A percentile compares a stretch with the other conserved stretches of the same genome.
Conservation (phyloP, 164 flowering plant genomes). For the Piper longum region DNA sequence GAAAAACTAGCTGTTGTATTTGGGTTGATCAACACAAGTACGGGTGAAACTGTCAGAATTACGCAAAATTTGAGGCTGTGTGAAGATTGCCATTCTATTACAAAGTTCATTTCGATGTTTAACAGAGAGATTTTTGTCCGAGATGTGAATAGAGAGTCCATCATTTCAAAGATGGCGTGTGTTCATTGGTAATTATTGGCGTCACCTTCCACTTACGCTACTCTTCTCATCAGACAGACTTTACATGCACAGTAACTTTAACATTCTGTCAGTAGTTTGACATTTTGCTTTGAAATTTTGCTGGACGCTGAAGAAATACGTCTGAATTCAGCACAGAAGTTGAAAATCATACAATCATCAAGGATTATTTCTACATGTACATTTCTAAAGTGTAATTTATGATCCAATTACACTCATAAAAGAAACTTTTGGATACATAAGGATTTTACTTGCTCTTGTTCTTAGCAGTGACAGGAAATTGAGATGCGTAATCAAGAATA, state of each 20-base stretch:
- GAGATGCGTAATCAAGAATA: not conserved
- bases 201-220: not conserved
- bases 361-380: no score
- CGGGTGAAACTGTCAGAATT: conserved; percentile 58
- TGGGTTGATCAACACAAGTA: conserved; percentile 50
- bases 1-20: conserved; percentile 77
- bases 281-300: not conserved
- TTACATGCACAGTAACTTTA: not conserved
- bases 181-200: conserved; percentile 58
- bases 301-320: not conserved
- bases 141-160: conserved; percentile 78
- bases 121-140: conserved; percentile 66
- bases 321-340: not conserved
- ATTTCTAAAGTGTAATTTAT: no score
- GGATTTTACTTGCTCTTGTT: not conserved
- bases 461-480: not conserved
- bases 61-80: conserved; percentile 76
- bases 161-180: conserved; percentile 62
- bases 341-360: not conserved
- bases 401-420: no score
- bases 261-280: not conserved
- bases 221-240: no score
- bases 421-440: not conserved
- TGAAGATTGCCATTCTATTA: conserved; percentile 67
- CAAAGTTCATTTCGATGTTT: conserved; percentile 61